Percentiles rank a stretch among this genome's conserved stretches.
phyloP scores from a whole-genome alignment of 2,329 filamentous ascomycete genomes.

The Apiospora saccharicola region DNA sequence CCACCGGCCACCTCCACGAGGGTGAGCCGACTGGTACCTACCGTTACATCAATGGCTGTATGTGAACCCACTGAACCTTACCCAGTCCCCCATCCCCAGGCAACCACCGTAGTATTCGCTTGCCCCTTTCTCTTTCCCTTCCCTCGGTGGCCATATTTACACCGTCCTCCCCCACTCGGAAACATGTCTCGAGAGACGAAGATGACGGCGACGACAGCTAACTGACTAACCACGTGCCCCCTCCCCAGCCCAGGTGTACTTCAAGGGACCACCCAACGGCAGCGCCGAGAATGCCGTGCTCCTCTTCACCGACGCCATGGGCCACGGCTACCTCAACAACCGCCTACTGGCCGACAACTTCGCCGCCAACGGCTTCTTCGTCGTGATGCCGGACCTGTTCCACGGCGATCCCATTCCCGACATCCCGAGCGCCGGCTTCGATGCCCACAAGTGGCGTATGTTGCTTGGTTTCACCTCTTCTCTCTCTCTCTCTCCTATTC shows the following conservation, averaged over 20 bases:
- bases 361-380: slow-evolving; percentile 67
- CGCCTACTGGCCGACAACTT: slow-evolving; percentile 64
- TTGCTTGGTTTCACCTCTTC: not conserved
- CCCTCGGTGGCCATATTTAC: too few relatives aligned
- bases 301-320: slow-evolving; percentile 65
- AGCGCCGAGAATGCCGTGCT: slow-evolving; percentile 57
- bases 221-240: not conserved
- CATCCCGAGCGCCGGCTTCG: slow-evolving; percentile 49
- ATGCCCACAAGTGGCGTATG: slow-evolving; percentile 42
- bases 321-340: slow-evolving; percentile 56
- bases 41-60: not conserved
- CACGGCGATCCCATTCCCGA: slow-evolving; percentile 57
- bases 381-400: slow-evolving; percentile 69
- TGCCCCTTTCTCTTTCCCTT: too few relatives aligned
- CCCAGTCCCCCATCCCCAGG: too few relatives aligned
- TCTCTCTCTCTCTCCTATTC: not conserved
- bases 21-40: slow-evolving; percentile 5
- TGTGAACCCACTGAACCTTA: too few relatives aligned
- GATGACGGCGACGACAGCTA: not conserved
- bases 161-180: not conserved
- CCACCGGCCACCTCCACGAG: slow-evolving; percentile 23
- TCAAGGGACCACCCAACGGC: slow-evolving; percentile 46
- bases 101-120: too few relatives aligned
- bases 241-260: slow-evolving; percentile 23
- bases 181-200: too few relatives aligned